Conservation (phyloP, 805 yeast genomes). For the Tetrapisispora fleetii region DNA sequence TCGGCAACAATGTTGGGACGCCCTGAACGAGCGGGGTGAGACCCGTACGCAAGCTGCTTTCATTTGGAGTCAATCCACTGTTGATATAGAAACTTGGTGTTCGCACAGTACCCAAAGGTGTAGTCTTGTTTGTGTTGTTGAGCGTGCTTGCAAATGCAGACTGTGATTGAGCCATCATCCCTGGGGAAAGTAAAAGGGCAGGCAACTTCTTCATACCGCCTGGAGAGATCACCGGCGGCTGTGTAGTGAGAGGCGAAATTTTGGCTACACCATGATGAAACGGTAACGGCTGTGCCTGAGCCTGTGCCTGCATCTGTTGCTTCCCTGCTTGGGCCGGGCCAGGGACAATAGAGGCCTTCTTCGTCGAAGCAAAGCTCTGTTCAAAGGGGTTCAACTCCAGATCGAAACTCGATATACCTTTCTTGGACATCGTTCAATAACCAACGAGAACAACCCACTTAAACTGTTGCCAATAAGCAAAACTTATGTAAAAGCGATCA, state of each 20-base stretch:
- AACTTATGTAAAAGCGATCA: too few relatives aligned
- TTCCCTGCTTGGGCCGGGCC: background rate
- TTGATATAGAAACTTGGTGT: slow-evolving; percentile 5
- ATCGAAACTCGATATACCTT: slow-evolving; percentile 40
- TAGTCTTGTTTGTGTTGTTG: slow-evolving; percentile 3
- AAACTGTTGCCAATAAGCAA: too few relatives aligned
- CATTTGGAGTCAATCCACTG: slow-evolving; percentile 69
- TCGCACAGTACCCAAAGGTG: background rate
- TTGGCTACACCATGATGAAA: background rate
- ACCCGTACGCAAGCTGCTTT: slow-evolving; percentile 45
- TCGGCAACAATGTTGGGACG: slow-evolving; percentile 1
- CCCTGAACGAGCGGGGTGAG: background rate
- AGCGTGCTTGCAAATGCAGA: background rate
- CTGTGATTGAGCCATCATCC: slow-evolving; percentile 1
- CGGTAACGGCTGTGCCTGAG: background rate
- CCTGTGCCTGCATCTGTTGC: background rate
- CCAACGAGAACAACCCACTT: too few relatives aligned
- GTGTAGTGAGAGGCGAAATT: background rate
- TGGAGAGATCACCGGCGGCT: slow-evolving; percentile 43
- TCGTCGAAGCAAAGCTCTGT: slow-evolving; percentile 71
- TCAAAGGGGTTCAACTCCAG: slow-evolving; percentile 94
- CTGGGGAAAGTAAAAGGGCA: slow-evolving; percentile 24
- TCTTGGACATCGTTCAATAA: background rate
- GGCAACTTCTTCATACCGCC: slow-evolving; percentile 50
- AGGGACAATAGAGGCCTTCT: slow-evolving; percentile 5